These are phyloP conservation scores for Phoenix dactylifera DNA, from an alignment of 176 grass and related monocot species.

Conservation along the genomic window DNA sequence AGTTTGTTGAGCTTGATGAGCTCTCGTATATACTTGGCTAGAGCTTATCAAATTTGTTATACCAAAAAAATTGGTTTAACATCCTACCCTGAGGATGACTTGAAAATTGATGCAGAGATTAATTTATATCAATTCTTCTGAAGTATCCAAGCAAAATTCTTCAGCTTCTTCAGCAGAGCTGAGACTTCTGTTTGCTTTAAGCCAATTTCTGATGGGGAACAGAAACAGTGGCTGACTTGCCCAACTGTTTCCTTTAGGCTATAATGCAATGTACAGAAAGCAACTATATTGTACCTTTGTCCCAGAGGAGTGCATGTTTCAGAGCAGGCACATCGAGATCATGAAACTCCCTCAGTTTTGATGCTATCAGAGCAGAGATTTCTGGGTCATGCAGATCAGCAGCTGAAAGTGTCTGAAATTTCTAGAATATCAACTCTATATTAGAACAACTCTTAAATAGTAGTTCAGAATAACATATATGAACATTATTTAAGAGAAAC, in stretches of 20 bases:
- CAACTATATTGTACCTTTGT: conserved; percentile 42
- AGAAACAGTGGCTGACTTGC: not conserved
- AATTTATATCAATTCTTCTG: not conserved
- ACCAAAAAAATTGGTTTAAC: no score
- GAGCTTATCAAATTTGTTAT: no score
- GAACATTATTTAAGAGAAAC: no score
- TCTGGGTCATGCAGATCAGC: conserved; percentile 62
- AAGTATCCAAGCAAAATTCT: conserved; percentile 11
- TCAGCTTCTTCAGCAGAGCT: conserved; percentile 3
- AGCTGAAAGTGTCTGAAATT: conserved; percentile 73
- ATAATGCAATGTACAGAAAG: not conserved
- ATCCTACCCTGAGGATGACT: no score
- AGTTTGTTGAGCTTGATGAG: no score
- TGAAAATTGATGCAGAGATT: no score
- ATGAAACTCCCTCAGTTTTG: conserved; percentile 91
- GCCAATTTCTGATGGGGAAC: not conserved
- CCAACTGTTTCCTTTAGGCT: no score
- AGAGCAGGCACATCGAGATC: conserved; percentile 82
- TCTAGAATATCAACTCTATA: not conserved
- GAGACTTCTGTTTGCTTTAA: conserved; percentile 1
- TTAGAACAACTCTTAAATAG: no score
- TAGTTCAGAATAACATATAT: no score
- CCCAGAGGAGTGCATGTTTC: conserved; percentile 63
- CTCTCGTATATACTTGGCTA: no score
- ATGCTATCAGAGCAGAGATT: conserved; percentile 72